Percentiles rank a stretch among this genome's conserved stretches.
Conservation (phyloP, 1,284 basidiomycete species). For the Malassezia psittaci region DNA sequence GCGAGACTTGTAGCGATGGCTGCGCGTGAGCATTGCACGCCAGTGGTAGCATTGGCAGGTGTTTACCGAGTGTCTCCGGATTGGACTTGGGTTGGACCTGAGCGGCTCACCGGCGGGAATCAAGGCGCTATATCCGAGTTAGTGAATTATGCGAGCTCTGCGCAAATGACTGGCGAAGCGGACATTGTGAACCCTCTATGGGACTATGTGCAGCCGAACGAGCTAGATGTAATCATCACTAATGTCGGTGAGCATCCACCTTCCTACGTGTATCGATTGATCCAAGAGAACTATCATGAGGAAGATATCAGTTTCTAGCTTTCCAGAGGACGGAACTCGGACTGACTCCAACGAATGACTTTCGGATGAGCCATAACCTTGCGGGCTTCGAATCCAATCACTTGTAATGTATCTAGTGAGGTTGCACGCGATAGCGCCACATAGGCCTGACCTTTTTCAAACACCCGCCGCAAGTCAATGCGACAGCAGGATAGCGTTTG, state of each 20-base stretch:
- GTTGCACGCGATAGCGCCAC: slow-evolving; percentile 93
- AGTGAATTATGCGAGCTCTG: slow-evolving; percentile 40
- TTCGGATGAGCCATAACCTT: slow-evolving; percentile 40
- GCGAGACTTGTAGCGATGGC: slow-evolving; percentile 74
- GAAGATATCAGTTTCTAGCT: slow-evolving; percentile 27
- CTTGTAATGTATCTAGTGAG: slow-evolving; percentile 77
- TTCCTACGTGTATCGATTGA: slow-evolving; percentile 45
- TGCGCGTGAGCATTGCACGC: slow-evolving; percentile 81
- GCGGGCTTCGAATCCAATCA: slow-evolving; percentile 60
- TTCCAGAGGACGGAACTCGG: slow-evolving; percentile 1
- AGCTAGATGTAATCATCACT: slow-evolving; percentile 87
- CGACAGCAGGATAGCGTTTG: slow-evolving; percentile 43
- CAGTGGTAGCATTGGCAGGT: slow-evolving; percentile 84
- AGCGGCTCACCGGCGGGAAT: slow-evolving; percentile 10
- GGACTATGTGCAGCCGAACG: slow-evolving; percentile 83
- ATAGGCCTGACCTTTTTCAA: slow-evolving; percentile 62
- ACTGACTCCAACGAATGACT: slow-evolving; percentile 33
- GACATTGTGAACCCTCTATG: slow-evolving; percentile 85
- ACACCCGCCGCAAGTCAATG: slow-evolving; percentile 39
- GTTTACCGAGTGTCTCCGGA: slow-evolving; percentile 91
- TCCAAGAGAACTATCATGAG: slow-evolving; percentile 43
- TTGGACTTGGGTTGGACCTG: slow-evolving; percentile 61
- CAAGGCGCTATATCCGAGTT: slow-evolving; percentile 62
- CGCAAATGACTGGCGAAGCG: slow-evolving; percentile 63
- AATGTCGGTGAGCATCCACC: slow-evolving; percentile 57